Base-by-base conservation (phyloP, 352 stramenopile species). In the Globisporangium camurandrum region DNA sequence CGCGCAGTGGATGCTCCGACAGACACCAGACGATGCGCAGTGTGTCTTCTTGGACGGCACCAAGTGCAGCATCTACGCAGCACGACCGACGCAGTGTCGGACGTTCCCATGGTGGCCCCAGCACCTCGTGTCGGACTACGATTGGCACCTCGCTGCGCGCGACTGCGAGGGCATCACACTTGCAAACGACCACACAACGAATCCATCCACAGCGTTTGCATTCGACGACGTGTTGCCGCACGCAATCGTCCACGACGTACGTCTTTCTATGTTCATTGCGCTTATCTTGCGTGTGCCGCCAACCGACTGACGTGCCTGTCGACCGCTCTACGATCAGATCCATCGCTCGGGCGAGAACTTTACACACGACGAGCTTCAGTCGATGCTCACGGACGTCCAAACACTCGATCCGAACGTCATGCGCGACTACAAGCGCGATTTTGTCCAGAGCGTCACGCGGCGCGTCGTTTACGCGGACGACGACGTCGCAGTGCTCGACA, bases 101-200 rank as follows among this genome's bases (percentile, higher is more conserved):
- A 92, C 80, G 39, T 92, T 86, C 43, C 80, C 80, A 36, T 92
- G 79, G 74, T 92, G 80, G 80, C 80, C 77, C 31, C 77, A 89
- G 48, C 51, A 88, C 51, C 48, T 91, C 8, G 68, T 88, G 50
- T 88, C 80, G 3, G 66, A 84, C 47, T 89, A 89, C 66, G 80
- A 92, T 46, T 92, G 80, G 80, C 65, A 67, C 19, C 59, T 88
- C 10, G 66, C 75, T 1, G 75, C 80, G 27, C 48, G 40, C 3
- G 51, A 80, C 19, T 92, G 80, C 49, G 80, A 91, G 68, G 80
- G 80, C 12, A 86, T 91, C 40, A 46, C 2, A 9, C 39, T 55
- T 1, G 27, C 20, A 12, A 30, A 12, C 19, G 16, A 1, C 31
- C 20, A 10, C 23, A 1, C 6, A 28, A 20, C 27, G n/a, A n/a